Evolutionary conservation across 495 filamentous ascomycete genomes (phyloP), one percentile per base, ranked within the genome.

Genomic region (Apodospora peruviana): DNA sequence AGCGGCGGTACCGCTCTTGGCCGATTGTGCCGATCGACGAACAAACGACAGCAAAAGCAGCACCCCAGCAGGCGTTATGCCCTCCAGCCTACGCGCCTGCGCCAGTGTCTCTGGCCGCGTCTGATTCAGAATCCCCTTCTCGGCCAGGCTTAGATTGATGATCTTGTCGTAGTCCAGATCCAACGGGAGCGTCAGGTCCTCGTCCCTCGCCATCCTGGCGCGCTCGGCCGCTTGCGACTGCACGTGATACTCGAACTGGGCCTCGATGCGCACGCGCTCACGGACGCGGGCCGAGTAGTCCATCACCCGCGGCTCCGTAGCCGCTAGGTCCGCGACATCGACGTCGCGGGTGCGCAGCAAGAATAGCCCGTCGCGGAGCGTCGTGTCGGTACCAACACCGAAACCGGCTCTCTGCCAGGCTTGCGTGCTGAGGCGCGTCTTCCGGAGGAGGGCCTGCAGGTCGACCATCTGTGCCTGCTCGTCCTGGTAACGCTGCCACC

Each of bases 1-100:
- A n/a, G n/a, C n/a, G n/a, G n/a, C n/a, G n/a, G n/a, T n/a, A n/a
- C n/a, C n/a, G n/a, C n/a, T n/a, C n/a, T n/a, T n/a, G n/a, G n/a
- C n/a, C n/a, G n/a, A n/a, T n/a, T n/a, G n/a, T n/a, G n/a, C n/a
- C n/a, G n/a, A n/a, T n/a, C n/a, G n/a, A n/a, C n/a, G n/a, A n/a
- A n/a, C n/a, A n/a, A n/a, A n/a, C n/a, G n/a, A n/a, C n/a, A n/a
- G 8, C n/a, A n/a, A n/a, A 10, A 35, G 32, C 32, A 35, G 32
- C 43, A 12, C 25, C 23, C 32, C 84, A 3, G 72, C 69, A 0
- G 84, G 81, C 24, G 84, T 87, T 7, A 83, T 66, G 2, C 93
- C 91, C 65, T 98, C 93, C 43, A 95, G 80, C 9, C 94, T 70
- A 42, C 89, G 70, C 16, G 91, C 91, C 82, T 95, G 91, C 2